Evolutionary conservation across 257 asterid genomes (phyloP), one percentile per base, ranked within the genome.

Genomic region (Nicotiana tomentosiformis): DNA sequence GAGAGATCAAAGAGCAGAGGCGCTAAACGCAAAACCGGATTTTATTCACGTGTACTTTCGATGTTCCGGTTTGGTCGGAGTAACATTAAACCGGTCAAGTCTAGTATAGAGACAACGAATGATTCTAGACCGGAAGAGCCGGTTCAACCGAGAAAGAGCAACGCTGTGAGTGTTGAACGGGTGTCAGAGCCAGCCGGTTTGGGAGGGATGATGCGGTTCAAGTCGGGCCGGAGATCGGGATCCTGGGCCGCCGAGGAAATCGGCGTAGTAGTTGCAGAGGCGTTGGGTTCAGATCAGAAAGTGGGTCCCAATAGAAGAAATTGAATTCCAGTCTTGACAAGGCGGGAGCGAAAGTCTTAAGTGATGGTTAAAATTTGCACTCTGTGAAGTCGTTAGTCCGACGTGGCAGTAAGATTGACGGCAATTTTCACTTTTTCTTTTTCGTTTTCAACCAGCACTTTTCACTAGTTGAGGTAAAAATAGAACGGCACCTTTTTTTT

Each of bases 211-310:
- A 90, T 82, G 74, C 90, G 93, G 90, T 91, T 91, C 72, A 79
- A 86, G 5, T 95, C 99, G 9, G 97, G 95, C 2, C 90, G 98
- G 86, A 89, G 93, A 56, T 88, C 95, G n/a, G 90, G 83, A 23
- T 86, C 91, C 1, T 90, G 90, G 90, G 82, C 85, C 56, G 89
- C 86, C 0, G 93, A 92, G 14, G 97, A 91, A 32, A 88, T 90
- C 26, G 87, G 84, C 26, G 88, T 77, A 82, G 88, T 88, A 46
- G 20, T 84, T 5, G 32, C 82, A 39, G 84, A 78, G 29, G 60
- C 84, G 80, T 30, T 81, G 77, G 78, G 43, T 16, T 60, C 68
- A 26, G 90, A 86, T 60, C 84, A 87, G 76, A 39, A 80, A 80
- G 51, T 60, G 86, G 88, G 89, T 17, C 82, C 84, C 80, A 78